Base-by-base conservation (phyloP, 345 rosid species). In the Iberis pinnata region DNA sequence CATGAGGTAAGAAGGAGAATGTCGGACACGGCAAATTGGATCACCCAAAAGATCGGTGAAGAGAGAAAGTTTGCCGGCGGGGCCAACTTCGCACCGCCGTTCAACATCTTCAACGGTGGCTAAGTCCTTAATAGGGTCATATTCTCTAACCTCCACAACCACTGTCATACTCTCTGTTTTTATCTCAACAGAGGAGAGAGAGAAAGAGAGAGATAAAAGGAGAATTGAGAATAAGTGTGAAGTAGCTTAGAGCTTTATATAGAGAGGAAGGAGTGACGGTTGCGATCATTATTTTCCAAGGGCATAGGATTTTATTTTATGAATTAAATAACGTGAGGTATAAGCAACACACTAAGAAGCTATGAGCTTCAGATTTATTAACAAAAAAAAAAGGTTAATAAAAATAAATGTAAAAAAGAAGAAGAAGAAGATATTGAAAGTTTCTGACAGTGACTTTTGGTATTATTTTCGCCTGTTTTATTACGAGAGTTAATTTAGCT, bases 41-140 rank as follows among this genome's bases (percentile, higher is more conserved):
- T 90, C 96, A 57, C 98, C 98, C 41, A 87, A 58, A 65, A 84
- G 95, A 78, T 90, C 95, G 67, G 98, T 87, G 82, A 76, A 90
- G 73, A 87, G 81, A 73, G 89, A 79, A 5, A 67, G 60, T 38
- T 67, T 59, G 18, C 65, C 71, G 37, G 64, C 16, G 12, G 71
- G 60, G 10, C 96, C 98, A 56, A 87, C 96, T 70, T 90, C 95
- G 46, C 96, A 87, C 55, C 80, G 76, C 66, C 80, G 77, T 70
- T 90, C 98, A 31, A 87, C 84, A 1, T 76, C 75, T 69, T 82
- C 93, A 0, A 80, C 96, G 7, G 75, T 68, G 1, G 32, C 66
- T 43, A 77, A 32, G 63, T 90, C 98, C 22, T 61, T 81, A 19
- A 43, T 61, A 0, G 76, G 76, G 64, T 84, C 84, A 56, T 77